Evolutionary conservation across 2,329 filamentous ascomycete species (phyloP), one percentile per base, ranked within the genome.

Genomic region (Sporothrix protearum): DNA sequence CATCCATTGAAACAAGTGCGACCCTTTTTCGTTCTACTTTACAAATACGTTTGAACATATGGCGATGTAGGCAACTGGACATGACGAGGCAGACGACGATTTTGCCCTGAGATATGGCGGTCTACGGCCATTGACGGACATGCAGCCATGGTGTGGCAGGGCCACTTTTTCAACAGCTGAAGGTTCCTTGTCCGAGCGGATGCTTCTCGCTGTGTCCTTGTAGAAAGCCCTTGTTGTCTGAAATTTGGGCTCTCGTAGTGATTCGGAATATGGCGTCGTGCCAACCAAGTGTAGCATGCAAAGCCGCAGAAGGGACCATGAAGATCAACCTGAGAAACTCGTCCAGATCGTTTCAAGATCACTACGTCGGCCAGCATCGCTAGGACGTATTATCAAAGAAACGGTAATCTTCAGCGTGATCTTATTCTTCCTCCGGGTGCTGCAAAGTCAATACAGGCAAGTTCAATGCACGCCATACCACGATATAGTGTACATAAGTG

Each of bases 1-100:
- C 68, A 70, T 45, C 28, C 22, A 70, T 59, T 61, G 53, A 69
- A 36, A 53, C 22, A 25, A 25, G 28, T 57, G 66, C 66, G n/a
- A 30, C 63, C n/a, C 6, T 12, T 19, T 49, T 22, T 28, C 3
- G n/a, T 19, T 47, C 3, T 47, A 19, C 14, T 28, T 2, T 63
- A 19, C 22, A n/a, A 25, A 6, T 22, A 25, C n/a, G 4, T 19
- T 2, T 33, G 7, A 19, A n/a, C 22, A 8, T 59, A 30, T 16
- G 42, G 14, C 28, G 14, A 36, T 14, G 22, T 3, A 9, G n/a
- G 9, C 22, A 55, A 28, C 9, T 12, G 51, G 9, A 14, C 25
- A 28, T 2, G 25, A 5, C 9, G 33, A 55, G 22, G 5, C 25
- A n/a, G 49, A 25, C 28, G 12, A 55, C 49, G 22, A 28, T 10